Evolutionary conservation across 1,284 basidiomycete genomes (phyloP).

Genomic region (Xerocomus amazonicus): DNA sequence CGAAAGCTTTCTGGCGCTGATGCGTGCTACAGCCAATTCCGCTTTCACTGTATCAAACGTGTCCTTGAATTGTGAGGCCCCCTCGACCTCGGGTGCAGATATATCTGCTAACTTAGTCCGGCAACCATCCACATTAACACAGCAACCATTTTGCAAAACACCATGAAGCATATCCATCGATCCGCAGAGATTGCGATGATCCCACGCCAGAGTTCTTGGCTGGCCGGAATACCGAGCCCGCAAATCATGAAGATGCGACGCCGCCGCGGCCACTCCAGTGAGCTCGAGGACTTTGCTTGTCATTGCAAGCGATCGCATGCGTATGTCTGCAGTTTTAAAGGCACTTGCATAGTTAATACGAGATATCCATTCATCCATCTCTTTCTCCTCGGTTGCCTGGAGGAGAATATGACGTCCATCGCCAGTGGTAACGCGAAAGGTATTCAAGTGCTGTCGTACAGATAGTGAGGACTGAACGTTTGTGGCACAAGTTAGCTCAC

Average conservation of each 20-base stretch:
- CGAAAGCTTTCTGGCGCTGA: slow-evolving; percentile 18
- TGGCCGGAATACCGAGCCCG: slow-evolving; percentile 36
- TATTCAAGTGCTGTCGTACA: slow-evolving; percentile 55
- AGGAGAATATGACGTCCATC: slow-evolving; percentile 82
- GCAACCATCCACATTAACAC: slow-evolving; percentile 28
- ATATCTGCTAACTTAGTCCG: slow-evolving; percentile 40
- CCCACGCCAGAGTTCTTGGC: slow-evolving; percentile 45
- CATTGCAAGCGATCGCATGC: slow-evolving; percentile 75
- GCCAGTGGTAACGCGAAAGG: slow-evolving; percentile 77
- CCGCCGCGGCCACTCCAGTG: slow-evolving; percentile 80
- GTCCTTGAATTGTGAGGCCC: slow-evolving; percentile 65
- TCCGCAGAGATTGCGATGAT: slow-evolving; percentile 32
- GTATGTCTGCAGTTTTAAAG: slow-evolving; percentile 84
- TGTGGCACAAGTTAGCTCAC: slow-evolving; percentile 37
- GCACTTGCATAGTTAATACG: slow-evolving; percentile 93
- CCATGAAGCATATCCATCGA: slow-evolving; percentile 5
- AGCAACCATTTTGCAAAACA: slow-evolving; percentile 21
- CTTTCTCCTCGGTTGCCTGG: slow-evolving; percentile 67
- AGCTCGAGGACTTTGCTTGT: slow-evolving; percentile 68
- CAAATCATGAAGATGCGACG: slow-evolving; percentile 71
- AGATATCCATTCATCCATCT: slow-evolving; percentile 91
- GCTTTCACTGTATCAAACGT: slow-evolving; percentile 86
- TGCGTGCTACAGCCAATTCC: slow-evolving; percentile 58
- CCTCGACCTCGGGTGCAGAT: slow-evolving; percentile 49
- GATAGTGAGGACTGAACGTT: slow-evolving; percentile 8